Base-by-base conservation (phyloP, 441 rosid genomes). In the Eutrema salsugineum region DNA sequence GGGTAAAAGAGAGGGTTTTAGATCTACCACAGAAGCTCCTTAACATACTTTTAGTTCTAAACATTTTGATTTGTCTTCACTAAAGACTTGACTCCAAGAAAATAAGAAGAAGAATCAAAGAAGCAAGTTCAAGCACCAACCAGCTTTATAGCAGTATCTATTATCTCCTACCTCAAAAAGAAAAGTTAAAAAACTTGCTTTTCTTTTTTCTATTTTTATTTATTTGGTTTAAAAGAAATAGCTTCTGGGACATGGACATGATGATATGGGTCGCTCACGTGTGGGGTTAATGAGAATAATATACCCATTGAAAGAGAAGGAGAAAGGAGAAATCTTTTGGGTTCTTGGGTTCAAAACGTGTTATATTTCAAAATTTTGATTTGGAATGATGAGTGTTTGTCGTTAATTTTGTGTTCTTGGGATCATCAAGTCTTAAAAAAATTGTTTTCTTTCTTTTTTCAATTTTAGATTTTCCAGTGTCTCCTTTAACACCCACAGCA, bases 1-100 rank as follows among this genome's bases (percentile, higher is more conserved):
- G n/a, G n/a, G n/a, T n/a, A n/a, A n/a, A n/a, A n/a, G 82, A 43
- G 78, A 83, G 79, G 89, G 81, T 66, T 88, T 90, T 87, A 90
- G 98, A 91, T 93, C 89, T 78, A 87, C 93, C 89, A 84, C 39
- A 60, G 44, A 57, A 20, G 17, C 47, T 39, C 17, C 16, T 38
- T 19, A 36, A 36, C 22, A 38, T 30, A 47, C 28, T 43, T 17
- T 46, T 43, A 35, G 5, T 17, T 46, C 12, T 11, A 42, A 30
- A 22, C 47, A 43, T 62, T 62, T 62, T 42, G 5, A 39, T 60
- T 28, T 49, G 24, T 35, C 81, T 78, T 44, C 77, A 63, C 40
- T 68, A 65, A 30, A 70, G 17, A 63, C 59, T 11, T 70, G 39
- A 32, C 20, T 72, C 35, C 39, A 38, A 39, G 40, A 44, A 30